Base-by-base conservation (phyloP, 1,284 basidiomycete genomes). In the Ganoderma resinaceum region DNA sequence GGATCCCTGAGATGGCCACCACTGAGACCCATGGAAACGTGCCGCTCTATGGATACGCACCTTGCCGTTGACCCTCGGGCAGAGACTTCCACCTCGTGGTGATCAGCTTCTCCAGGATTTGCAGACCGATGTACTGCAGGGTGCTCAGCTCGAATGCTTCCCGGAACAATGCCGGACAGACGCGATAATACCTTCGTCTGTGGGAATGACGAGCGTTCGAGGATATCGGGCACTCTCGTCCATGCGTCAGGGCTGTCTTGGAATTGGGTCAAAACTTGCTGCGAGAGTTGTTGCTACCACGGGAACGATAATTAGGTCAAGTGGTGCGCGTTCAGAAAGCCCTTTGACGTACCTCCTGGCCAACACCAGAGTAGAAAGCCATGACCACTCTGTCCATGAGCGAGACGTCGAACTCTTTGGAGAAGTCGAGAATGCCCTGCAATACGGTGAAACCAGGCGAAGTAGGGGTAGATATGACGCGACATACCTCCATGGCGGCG, bases 181-280 rank as follows among this genome's bases (percentile, higher is more conserved):
- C 2, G 23, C 42, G 62, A 37, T 70, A 84, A 62, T 61, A 95
- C 96, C 87, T 99, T 99, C 55, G 97, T 92, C 80, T 99, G 97
- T 46, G 93, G 89, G 79, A 92, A 96, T 29, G 86, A 85, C 12
- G 95, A 95, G 69, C 87, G 87, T 79, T 99, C 96, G 66, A 99
- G 86, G 75, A 99, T 94, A 71, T 94, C 93, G 40, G 98, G 98
- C 1, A 99, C 98, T 78, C 95, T 89, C 73, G 97, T 97, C 98
- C 98, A 99, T 59, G 96, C 91, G 70, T 99, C 98, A n/a, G 95
- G 94, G 81, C 96, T 89, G 74, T 99, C 98, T 81, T 99, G 96
- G 78, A 99, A 95, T 80, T 98, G 96, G 12, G 96, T 97, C 72
- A 98, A 87, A 68, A 95, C 87, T 78, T 93, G 91, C 80, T 97